Evolutionary conservation across 148 eudicot species (phyloP).

Genomic region (Nyssa sinensis): DNA sequence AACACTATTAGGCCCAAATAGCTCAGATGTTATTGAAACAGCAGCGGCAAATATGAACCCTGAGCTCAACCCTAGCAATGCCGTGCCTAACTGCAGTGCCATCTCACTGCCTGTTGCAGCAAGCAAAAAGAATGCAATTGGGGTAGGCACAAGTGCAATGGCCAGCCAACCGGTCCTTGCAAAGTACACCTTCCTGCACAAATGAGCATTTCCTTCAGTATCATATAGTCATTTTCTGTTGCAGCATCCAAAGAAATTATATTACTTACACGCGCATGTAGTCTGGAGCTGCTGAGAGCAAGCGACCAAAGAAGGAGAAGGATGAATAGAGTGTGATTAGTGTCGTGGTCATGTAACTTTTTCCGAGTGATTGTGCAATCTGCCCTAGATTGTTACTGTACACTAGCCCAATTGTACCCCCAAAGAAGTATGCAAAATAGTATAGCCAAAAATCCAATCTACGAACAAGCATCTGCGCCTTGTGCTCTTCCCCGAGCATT

Average conservation of each 20-base stretch:
- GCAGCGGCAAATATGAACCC: constrained; percentile 94
- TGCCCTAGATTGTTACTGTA: constrained; percentile 89
- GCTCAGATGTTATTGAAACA: constrained; percentile 82
- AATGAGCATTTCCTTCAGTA: background rate
- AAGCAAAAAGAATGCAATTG: constrained; percentile 72
- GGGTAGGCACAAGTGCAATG: constrained; percentile 65
- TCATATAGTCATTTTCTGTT: too few species aligned
- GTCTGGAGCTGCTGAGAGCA: constrained; percentile 85
- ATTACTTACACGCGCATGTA: constrained; percentile 64
- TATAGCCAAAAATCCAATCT: constrained; percentile 89
- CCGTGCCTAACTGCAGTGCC: constrained; percentile 57
- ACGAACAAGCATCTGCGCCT: constrained; percentile 44
- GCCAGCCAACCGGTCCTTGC: constrained; percentile 94
- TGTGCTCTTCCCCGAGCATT: constrained; percentile 85
- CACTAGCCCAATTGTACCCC: constrained; percentile 88
- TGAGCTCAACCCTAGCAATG: constrained; percentile 73
- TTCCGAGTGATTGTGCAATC: constrained; percentile 83
- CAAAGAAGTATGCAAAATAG: constrained; percentile 77
- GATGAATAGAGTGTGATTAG: constrained; percentile 77
- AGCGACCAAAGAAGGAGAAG: constrained; percentile 90
- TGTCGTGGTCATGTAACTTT: constrained; percentile 47
- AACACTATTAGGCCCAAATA: constrained; percentile 70
- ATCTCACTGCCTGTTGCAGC: constrained; percentile 43
- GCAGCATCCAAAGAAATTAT: background rate
- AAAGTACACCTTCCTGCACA: constrained; percentile 70